Percentiles rank a stretch among this genome's conserved stretches.
phyloP scores from a whole-genome alignment of 1,284 basidiomycete species.

The Cryptococcus sp. region DNA sequence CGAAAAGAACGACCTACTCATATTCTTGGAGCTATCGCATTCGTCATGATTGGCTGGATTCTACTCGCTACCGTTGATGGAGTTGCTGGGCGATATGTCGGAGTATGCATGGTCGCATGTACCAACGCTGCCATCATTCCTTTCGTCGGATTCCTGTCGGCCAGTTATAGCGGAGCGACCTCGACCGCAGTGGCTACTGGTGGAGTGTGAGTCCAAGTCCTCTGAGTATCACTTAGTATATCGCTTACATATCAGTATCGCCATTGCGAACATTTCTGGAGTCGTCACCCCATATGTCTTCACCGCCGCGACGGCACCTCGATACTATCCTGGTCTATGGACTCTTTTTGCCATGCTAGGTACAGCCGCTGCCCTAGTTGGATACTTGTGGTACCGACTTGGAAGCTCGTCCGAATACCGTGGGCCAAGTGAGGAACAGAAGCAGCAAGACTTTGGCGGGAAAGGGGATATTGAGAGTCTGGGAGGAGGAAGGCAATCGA shows the following conservation, averaged over 20 bases:
- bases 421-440: background rate
- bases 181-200: constrained; percentile 30
- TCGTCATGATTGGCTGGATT: constrained; percentile 28
- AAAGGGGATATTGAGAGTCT: background rate
- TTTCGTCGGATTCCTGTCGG: constrained; percentile 29
- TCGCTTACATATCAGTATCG: constrained; percentile 10
- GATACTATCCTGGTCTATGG: constrained; percentile 32
- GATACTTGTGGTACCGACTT: constrained; percentile 28
- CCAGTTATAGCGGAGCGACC: constrained; percentile 28
- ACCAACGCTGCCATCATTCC: constrained; percentile 32
- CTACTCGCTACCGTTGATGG: constrained; percentile 24
- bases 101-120: constrained; percentile 31
- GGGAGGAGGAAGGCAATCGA: background rate
- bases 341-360: constrained; percentile 29
- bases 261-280: constrained; percentile 29
- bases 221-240: constrained; percentile 1
- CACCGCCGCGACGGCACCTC: constrained; percentile 17
- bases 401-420: constrained; percentile 28
- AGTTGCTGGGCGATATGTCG: constrained; percentile 26
- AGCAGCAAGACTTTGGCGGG: background rate
- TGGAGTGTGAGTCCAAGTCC: background rate
- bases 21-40: constrained; percentile 20
- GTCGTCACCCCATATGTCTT: constrained; percentile 25
- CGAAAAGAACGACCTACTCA: constrained; percentile 23
- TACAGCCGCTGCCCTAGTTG: constrained; percentile 12